Conservation (phyloP, 2,329 filamentous ascomycete species). For the Epichloe baconii region DNA sequence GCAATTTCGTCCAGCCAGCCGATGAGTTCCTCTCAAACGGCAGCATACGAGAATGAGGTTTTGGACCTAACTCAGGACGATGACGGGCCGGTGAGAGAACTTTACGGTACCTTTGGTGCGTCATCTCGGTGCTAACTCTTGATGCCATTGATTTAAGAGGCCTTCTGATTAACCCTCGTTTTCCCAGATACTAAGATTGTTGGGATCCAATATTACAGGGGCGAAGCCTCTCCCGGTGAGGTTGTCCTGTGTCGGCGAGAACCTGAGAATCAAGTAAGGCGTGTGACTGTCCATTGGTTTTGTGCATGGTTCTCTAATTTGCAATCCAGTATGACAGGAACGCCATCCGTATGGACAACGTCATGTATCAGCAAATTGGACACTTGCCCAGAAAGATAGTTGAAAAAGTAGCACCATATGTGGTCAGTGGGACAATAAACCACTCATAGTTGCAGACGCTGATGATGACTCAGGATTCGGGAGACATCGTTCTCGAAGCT, state of each 20-base stretch:
- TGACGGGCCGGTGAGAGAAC: conserved; percentile 27
- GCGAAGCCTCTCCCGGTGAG: conserved; percentile 49
- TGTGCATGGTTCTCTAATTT: background rate
- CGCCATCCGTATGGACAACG: conserved; percentile 68
- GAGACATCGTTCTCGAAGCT: conserved; percentile 53
- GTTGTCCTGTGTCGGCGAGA: conserved; percentile 51
- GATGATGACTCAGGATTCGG: conserved; percentile 31
- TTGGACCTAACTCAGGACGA: conserved; percentile 32
- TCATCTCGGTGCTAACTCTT: background rate
- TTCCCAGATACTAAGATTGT: conserved; percentile 33
- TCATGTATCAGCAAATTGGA: conserved; percentile 61
- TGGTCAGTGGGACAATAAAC: conserved; percentile 32
- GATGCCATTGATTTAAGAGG: background rate
- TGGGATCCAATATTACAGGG: conserved; percentile 46
- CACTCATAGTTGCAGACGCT: background rate
- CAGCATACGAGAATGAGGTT: conserved; percentile 22
- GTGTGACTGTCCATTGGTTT: background rate
- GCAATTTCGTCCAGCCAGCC: conserved; percentile 3
- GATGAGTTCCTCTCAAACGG: conserved; percentile 2
- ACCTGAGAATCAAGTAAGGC: conserved; percentile 42
- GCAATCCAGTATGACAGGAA: conserved; percentile 50
- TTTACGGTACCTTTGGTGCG: conserved; percentile 35
- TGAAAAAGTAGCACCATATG: conserved; percentile 58
- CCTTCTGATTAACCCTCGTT: background rate
- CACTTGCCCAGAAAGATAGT: conserved; percentile 59